phyloP scores from a whole-genome alignment of 495 filamentous ascomycete species.

The Aspergillus cristatus region DNA sequence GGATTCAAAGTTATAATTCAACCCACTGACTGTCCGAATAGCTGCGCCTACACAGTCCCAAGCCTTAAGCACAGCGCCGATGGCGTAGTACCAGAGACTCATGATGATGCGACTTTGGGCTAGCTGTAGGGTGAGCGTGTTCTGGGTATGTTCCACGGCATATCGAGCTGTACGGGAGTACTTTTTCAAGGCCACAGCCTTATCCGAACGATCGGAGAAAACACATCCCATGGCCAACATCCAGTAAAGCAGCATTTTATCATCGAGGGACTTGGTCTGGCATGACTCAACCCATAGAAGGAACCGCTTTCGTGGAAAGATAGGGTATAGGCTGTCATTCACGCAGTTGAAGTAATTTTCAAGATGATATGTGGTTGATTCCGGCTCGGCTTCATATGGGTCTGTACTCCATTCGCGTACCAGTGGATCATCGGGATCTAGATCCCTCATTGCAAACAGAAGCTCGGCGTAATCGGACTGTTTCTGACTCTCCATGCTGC shows the following conservation, averaged over 20 bases:
- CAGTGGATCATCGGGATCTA: constrained; percentile 35
- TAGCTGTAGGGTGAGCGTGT: constrained; percentile 47
- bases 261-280: constrained; percentile 48
- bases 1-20: constrained; percentile 54
- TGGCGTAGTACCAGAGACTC: constrained; percentile 53
- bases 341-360: constrained; percentile 46
- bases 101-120: constrained; percentile 56
- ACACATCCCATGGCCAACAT: constrained; percentile 50
- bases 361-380: constrained; percentile 39
- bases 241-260: constrained; percentile 62
- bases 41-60: constrained; percentile 54
- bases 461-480: constrained; percentile 26
- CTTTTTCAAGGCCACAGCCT: constrained; percentile 33
- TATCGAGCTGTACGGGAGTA: constrained; percentile 51
- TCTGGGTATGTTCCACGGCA: constrained; percentile 41
- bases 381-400: constrained; percentile 46
- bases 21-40: constrained; percentile 44
- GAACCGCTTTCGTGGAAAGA: constrained; percentile 49
- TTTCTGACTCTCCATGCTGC: constrained; percentile 6
- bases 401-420: constrained; percentile 53
- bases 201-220: constrained; percentile 47
- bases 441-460: constrained; percentile 23
- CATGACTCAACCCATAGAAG: constrained; percentile 43
- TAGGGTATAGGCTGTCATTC: constrained; percentile 43
- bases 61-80: constrained; percentile 40